Percentiles rank a stretch among this genome's conserved stretches.
Evolutionary conservation across 2,329 filamentous ascomycete species (phyloP).

Genomic region (Ciborinia camelliae): DNA sequence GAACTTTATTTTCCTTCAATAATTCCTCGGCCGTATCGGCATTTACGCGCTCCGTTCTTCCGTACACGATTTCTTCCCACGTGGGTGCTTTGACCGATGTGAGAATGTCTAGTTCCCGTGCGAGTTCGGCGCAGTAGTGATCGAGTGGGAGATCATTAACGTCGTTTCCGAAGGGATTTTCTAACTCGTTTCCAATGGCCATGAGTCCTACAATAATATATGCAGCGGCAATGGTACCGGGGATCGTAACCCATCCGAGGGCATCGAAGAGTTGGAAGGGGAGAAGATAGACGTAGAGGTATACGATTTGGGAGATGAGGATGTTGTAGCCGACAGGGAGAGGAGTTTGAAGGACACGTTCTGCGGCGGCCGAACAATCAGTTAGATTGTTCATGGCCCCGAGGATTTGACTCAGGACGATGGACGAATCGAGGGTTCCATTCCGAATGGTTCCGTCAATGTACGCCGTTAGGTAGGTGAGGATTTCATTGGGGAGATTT

Average conservation of each 20-base stretch:
- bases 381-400: slow-evolving; percentile 56
- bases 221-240: slow-evolving; percentile 66
- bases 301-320: slow-evolving; percentile 81
- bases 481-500: slow-evolving; percentile 79
- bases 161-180: slow-evolving; percentile 80
- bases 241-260: slow-evolving; percentile 73
- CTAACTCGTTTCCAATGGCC: slow-evolving; percentile 75
- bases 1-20: slow-evolving; percentile 34
- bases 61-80: slow-evolving; percentile 27
- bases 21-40: background rate
- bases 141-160: slow-evolving; percentile 80
- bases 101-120: slow-evolving; percentile 71
- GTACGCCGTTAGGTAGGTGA: slow-evolving; percentile 61
- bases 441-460: slow-evolving; percentile 34
- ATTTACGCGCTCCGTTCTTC: slow-evolving; percentile 1
- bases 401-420: slow-evolving; percentile 32
- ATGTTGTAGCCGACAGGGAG: slow-evolving; percentile 81
- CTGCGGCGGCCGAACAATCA: slow-evolving; percentile 68
- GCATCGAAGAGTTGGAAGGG: slow-evolving; percentile 71
- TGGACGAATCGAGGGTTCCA: slow-evolving; percentile 37
- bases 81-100: slow-evolving; percentile 26
- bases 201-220: slow-evolving; percentile 81
- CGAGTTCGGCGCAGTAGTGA: slow-evolving; percentile 70
- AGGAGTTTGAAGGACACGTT: slow-evolving; percentile 78
- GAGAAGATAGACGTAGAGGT: slow-evolving; percentile 75